phyloP scores from a whole-genome alignment of 176 grass and related monocot genomes.

The Eragrostis curvula region DNA sequence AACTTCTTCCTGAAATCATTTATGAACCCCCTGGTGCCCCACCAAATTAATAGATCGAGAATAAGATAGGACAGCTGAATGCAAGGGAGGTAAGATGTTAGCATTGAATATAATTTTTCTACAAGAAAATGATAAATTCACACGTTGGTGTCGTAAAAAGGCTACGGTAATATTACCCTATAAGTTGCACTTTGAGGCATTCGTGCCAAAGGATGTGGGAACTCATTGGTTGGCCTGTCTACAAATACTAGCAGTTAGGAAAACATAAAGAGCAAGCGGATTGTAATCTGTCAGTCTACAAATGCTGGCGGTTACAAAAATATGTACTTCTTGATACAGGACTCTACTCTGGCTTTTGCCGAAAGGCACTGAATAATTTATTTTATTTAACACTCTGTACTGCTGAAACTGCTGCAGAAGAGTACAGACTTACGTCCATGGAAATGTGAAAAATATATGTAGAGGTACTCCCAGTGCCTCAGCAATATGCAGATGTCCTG shows the following conservation, averaged over 20 bases:
- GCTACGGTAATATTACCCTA: constrained; percentile 50
- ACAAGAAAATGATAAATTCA: background rate
- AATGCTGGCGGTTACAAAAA: background rate
- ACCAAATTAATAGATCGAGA: constrained; percentile 93
- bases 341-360: background rate
- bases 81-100: constrained; percentile 45
- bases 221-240: constrained; percentile 99
- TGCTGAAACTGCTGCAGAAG: background rate
- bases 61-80: constrained; percentile 93
- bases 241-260: constrained; percentile 68
- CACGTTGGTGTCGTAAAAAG: constrained; percentile 13
- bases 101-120: constrained; percentile 12
- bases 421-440: constrained; percentile 91
- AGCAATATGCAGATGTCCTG: constrained; percentile 96
- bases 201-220: constrained; percentile 94
- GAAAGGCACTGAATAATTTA: background rate
- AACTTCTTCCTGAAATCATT: constrained; percentile 98
- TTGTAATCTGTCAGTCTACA: background rate
- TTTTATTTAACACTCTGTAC: background rate
- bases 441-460: constrained; percentile 98
- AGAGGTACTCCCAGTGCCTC: constrained; percentile 93
- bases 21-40: constrained; percentile 96
- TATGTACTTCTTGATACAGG: background rate
- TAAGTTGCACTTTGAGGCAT: constrained; percentile 88
- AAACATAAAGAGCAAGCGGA: constrained; percentile 20